Base-by-base conservation (phyloP, 768 basidiomycete species). In the Botryobasidium botryosum region DNA sequence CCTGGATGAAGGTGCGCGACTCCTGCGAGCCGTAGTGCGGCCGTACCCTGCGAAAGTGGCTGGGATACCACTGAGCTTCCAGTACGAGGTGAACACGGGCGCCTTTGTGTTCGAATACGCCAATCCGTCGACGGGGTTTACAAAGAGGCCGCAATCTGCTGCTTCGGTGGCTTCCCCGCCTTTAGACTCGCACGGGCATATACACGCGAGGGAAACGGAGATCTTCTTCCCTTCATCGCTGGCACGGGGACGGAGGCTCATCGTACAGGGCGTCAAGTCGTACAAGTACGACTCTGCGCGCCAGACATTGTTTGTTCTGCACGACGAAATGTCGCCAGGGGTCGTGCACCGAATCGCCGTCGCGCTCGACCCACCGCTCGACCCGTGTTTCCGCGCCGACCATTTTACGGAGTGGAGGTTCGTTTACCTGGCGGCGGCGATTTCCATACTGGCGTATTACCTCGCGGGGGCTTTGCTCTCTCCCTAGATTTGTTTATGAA, bases 21-120 rank as follows among this genome's bases (percentile, higher is more conserved):
- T 91, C 36, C 65, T 96, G 2, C 62, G 72, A 12, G 69, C 81
- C 3, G 61, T 94, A 42, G 86, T 92, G 21, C 75, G 92, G 2
- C 92, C 92, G 3, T 94, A 96, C 59, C 74, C 88, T 1, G 75
- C 86, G 41, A 92, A 91, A 58, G 82, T 79, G 0, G 83, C 87
- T 1, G 92, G 92, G 8, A 72, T 83, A 13, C 91, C 90, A 0
- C 56, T 78, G 6, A 62, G 61, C 4, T 79, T 79, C 53, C 67
- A 73, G 15, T 92, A 87, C 59, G 82, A 87, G 58, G 70, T 81
- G 67, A 80, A 73, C 44, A 75, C 74, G 0, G 80, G 81, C 2
- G 57, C 60, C 7, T 79, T 84, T 54, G 61, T 59, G 1, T 84
- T 69, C 52, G 70, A 72, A 53, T 88, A 82, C 83, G 49, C 43